Evolutionary conservation across 805 yeast species (phyloP).

Genomic region (Yamadazyma sp.): DNA sequence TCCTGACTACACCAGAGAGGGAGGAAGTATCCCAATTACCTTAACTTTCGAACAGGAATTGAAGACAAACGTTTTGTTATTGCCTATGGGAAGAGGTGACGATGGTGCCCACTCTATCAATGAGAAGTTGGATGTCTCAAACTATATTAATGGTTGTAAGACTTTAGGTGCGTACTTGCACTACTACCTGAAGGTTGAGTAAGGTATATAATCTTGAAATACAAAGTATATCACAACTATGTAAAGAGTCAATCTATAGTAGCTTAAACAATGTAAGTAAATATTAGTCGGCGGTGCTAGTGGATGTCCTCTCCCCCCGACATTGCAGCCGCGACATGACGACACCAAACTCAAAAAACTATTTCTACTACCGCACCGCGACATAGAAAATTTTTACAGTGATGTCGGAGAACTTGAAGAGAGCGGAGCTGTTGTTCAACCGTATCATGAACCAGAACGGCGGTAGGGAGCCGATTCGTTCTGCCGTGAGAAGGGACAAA

Average conservation of each 20-base stretch:
- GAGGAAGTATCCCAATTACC: slow-evolving; percentile 98
- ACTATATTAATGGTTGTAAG: slow-evolving; percentile 92
- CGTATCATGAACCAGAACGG: slow-evolving; percentile 44
- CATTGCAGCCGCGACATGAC: too few species aligned
- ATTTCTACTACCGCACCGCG: too few species aligned
- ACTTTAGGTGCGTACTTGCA: slow-evolving; percentile 92
- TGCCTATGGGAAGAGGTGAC: slow-evolving; percentile 98
- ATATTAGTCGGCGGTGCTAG: too few species aligned
- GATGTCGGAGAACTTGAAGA: slow-evolving; percentile 47
- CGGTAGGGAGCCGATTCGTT: slow-evolving; percentile 6
- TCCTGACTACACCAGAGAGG: slow-evolving; percentile 98
- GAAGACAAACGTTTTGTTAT: slow-evolving; percentile 78
- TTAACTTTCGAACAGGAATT: slow-evolving; percentile 86
- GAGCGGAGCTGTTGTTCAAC: slow-evolving; percentile 48
- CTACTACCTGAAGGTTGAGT: slow-evolving; percentile 47
- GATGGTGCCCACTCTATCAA: slow-evolving; percentile 99
- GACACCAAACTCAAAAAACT: too few species aligned
- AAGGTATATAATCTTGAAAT: too few species aligned
- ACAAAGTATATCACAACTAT: too few species aligned
- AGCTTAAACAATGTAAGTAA: too few species aligned
- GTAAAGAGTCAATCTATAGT: too few species aligned
- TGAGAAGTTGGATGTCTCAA: slow-evolving; percentile 85
- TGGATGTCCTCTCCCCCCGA: too few species aligned
- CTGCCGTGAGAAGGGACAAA: slow-evolving; percentile 2
- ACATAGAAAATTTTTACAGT: slow-evolving; percentile 3